Conservation (phyloP, 371 early-diverging fungal genomes). For the Mucor circinelloides region DNA sequence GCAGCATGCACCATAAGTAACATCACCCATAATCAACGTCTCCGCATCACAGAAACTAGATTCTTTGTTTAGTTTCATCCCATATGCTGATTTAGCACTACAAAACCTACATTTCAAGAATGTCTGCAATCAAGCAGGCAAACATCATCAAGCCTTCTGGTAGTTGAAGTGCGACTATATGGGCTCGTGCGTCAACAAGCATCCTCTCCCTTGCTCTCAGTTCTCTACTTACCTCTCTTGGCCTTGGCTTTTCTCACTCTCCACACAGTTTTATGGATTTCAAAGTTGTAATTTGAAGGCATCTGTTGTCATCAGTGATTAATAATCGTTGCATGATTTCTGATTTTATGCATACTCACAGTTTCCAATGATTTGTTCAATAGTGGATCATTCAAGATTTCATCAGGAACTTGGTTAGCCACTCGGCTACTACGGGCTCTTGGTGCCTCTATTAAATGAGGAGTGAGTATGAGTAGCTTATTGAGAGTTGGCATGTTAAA, state of each 20-base stretch:
- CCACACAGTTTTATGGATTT: conserved; percentile 97
- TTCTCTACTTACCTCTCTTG: conserved; percentile 72
- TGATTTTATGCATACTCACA: conserved; percentile 31
- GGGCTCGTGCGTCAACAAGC: background rate
- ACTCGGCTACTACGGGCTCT: conserved; percentile 44
- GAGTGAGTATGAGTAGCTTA: background rate
- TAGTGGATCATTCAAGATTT: conserved; percentile 77
- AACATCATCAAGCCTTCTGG: conserved; percentile 99
- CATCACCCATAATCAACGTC: conserved; percentile 98
- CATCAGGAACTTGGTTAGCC: conserved; percentile 84
- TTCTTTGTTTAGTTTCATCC: background rate
- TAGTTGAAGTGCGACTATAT: conserved; percentile 94
- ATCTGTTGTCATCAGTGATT: conserved; percentile 43
- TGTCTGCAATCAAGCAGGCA: conserved; percentile 91
- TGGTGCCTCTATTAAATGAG: conserved; percentile 11
- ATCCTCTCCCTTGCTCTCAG: background rate
- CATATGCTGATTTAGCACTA: background rate
- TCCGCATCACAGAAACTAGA: conserved; percentile 84
- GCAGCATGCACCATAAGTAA: conserved; percentile 99
- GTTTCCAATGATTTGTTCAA: conserved; percentile 82
- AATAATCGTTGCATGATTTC: background rate
- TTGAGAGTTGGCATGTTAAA: too few relatives aligned
- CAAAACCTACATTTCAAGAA: conserved; percentile 72
- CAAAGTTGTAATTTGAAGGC: conserved; percentile 99
- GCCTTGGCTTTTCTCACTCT: conserved; percentile 81